Percentiles rank a stretch among this genome's conserved stretches.
phyloP scores from a whole-genome alignment of 2,329 filamentous ascomycete genomes.

The Boeremia lycopersici region DNA sequence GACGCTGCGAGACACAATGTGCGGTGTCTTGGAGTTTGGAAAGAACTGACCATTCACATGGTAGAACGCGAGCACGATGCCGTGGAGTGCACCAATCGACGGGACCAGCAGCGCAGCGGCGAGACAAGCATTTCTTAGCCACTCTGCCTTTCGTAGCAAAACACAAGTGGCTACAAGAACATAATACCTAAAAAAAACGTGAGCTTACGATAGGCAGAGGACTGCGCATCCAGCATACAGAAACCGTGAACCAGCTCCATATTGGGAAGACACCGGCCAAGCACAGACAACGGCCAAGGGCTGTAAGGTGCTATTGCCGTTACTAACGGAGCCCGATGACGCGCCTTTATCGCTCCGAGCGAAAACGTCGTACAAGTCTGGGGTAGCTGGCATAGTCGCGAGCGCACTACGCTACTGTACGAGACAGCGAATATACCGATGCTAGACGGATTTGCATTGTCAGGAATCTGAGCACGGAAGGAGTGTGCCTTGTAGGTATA shows the following conservation, averaged over 20 bases:
- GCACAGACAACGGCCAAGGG: conserved; percentile 59
- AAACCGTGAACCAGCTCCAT: conserved; percentile 60
- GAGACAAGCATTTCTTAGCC: conserved; percentile 67
- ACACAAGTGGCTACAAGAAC: conserved; percentile 67
- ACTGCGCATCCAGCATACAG: conserved; percentile 45
- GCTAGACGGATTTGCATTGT: conserved; percentile 9
- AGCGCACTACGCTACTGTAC: conserved; percentile 31
- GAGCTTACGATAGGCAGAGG: conserved; percentile 15
- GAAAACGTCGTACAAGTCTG: conserved; percentile 30
- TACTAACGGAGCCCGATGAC: conserved; percentile 10
- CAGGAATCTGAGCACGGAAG: conserved; percentile 1
- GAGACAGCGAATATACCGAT: conserved; percentile 12
- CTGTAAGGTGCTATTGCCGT: conserved; percentile 20
- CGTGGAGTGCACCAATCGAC: conserved; percentile 68
- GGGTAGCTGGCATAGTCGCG: conserved; percentile 43
- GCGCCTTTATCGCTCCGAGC: conserved; percentile 18
- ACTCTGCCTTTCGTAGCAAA: conserved; percentile 65
- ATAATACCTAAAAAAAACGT: conserved; percentile 60
- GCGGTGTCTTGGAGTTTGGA: neutral
- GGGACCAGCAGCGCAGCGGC: conserved; percentile 66
- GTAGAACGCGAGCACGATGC: conserved; percentile 63
- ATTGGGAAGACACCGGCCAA: conserved; percentile 64
- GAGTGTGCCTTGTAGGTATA: conserved; percentile 16
- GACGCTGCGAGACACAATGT: conserved; percentile 1
- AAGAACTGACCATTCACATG: conserved; percentile 62